Evolutionary conservation across 495 filamentous ascomycete species (phyloP).

Genomic region (Penicillium simplicissimum): DNA sequence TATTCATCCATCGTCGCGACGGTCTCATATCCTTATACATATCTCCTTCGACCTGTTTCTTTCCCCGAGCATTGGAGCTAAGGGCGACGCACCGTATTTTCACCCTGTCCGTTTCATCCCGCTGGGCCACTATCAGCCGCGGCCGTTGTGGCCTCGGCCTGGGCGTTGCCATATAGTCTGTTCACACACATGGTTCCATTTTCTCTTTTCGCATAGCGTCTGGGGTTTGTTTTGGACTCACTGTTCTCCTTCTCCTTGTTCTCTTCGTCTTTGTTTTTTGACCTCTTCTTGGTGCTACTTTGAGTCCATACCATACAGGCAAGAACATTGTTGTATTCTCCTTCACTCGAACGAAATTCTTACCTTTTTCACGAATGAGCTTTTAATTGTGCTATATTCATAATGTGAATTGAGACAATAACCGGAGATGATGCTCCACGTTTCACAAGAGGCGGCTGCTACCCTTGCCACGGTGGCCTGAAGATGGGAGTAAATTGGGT

Average conservation of each 20-base stretch:
- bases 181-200: constrained; percentile 34
- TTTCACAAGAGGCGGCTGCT: no score
- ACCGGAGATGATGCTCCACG: background rate
- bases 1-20: background rate
- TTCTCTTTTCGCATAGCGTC: constrained; percentile 47
- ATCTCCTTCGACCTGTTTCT: background rate
- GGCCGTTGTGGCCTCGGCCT: constrained; percentile 10
- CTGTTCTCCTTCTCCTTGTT: background rate
- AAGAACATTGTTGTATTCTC: constrained; percentile 16
- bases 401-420: background rate
- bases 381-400: background rate
- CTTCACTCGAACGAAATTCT: constrained; percentile 9
- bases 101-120: background rate
- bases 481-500: no score
- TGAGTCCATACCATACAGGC: constrained; percentile 8
- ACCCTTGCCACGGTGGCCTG: no score
- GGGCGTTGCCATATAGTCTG: constrained; percentile 29
- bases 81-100: background rate
- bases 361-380: background rate
- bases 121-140: background rate
- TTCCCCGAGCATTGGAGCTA: background rate
- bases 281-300: constrained; percentile 5
- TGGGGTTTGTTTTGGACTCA: constrained; percentile 32
- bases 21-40: background rate
- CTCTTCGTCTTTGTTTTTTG: constrained; percentile 5